phyloP scores from a whole-genome alignment of 2,329 filamentous ascomycete genomes.

The Fusarium newnesense region DNA sequence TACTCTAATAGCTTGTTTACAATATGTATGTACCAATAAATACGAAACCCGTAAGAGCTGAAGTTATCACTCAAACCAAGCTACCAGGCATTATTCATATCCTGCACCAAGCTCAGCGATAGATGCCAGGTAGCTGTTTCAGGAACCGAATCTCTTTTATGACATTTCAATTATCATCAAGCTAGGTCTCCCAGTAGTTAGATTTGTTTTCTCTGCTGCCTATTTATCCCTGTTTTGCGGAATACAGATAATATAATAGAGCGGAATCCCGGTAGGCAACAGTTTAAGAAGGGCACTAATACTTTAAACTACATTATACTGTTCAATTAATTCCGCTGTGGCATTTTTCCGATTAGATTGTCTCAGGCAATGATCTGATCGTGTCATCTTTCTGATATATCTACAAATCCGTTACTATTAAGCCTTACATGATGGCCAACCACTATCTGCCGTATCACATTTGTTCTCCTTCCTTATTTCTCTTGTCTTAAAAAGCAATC shows the following conservation, averaged over 20 bases:
- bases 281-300: neutral
- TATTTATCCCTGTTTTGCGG: neutral
- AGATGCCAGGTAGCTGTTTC: neutral
- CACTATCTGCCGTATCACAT: neutral
- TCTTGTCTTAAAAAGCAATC: neutral
- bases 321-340: neutral
- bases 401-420: neutral
- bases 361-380: neutral
- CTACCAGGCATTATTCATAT: neutral
- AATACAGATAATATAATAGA: neutral
- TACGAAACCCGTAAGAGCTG: neutral
- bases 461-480: neutral
- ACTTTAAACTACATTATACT: neutral
- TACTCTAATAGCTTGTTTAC: no score
- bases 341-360: neutral
- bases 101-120: neutral
- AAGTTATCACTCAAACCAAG: neutral
- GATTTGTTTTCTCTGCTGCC: conserved; percentile 8
- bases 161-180: no score
- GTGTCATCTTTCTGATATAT: neutral
- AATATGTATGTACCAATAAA: neutral
- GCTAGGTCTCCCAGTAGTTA: neutral
- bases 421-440: neutral
- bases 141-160: neutral
- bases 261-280: neutral